These are phyloP conservation scores for Dendrobium chrysotoxum DNA, from an alignment of 106 monocot genomes.

Conservation along the genomic window DNA sequence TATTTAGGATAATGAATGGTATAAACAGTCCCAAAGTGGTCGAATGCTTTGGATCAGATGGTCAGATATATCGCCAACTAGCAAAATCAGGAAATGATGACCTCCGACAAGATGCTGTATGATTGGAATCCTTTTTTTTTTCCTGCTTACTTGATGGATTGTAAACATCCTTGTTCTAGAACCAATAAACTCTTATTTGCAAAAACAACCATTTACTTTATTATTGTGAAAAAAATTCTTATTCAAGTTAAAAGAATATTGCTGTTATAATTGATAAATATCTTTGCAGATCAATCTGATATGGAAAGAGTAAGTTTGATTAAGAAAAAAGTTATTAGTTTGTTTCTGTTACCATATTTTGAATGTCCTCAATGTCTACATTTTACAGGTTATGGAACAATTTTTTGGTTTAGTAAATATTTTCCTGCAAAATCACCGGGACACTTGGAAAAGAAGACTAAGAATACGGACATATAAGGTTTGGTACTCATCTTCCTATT, in stretches of 20 bases:
- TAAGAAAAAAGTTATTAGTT: too few species aligned
- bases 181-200: neutral
- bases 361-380: neutral
- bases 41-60: conserved; percentile 96
- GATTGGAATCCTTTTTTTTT: conserved; percentile 11
- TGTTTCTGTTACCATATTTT: too few species aligned
- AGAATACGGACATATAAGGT: conserved; percentile 98
- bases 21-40: conserved; percentile 94
- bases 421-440: conserved; percentile 76
- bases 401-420: conserved; percentile 94
- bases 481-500: neutral
- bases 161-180: neutral
- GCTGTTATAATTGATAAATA: neutral
- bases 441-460: conserved; percentile 87
- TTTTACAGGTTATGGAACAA: conserved; percentile 96
- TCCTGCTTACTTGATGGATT: conserved; percentile 2
- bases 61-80: conserved; percentile 88
- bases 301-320: too few species aligned
- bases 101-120: conserved; percentile 97
- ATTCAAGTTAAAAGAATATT: neutral
- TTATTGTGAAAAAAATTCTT: neutral
- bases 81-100: conserved; percentile 99
- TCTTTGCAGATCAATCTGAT: neutral
- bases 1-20: conserved; percentile 92
- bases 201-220: conserved; percentile 1